phyloP scores from a whole-genome alignment of 306 rosid species.

The Lupinus albus region DNA sequence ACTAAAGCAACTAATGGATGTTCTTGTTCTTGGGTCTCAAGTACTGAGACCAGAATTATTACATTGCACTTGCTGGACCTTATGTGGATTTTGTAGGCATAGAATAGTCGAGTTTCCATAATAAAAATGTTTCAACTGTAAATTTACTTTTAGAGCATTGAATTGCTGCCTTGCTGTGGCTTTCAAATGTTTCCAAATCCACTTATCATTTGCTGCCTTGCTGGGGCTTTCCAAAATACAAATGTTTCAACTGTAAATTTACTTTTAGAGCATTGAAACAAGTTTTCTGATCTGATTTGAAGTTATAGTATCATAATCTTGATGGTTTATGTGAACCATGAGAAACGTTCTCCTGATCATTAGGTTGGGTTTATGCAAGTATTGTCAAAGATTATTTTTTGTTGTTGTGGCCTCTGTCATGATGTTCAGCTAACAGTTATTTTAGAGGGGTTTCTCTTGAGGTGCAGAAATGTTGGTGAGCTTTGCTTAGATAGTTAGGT shows the following conservation, averaged over 20 bases:
- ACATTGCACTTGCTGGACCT: not conserved
- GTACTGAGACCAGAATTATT: not conserved
- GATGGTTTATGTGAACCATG: conserved; percentile 3
- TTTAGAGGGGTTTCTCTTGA: conserved; percentile 8
- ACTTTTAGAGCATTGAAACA: conserved; percentile 1
- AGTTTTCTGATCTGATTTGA: conserved; percentile 2
- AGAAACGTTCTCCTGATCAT: not conserved
- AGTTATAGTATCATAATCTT: conserved; percentile 8
- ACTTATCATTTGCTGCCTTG: too few species aligned
- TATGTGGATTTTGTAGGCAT: not conserved
- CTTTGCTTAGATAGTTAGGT: not conserved
- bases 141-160: not conserved
- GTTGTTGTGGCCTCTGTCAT: conserved; percentile 8
- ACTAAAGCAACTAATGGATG: conserved; percentile 9
- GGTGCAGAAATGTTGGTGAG: not conserved
- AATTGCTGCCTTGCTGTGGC: too few species aligned
- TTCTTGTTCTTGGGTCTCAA: conserved; percentile 19
- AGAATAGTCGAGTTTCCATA: conserved; percentile 11
- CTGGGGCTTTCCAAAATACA: conserved; percentile 12
- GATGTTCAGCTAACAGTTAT: conserved; percentile 6
- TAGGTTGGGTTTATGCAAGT: not conserved
- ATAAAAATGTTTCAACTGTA: conserved; percentile 4
- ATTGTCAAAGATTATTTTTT: not conserved
- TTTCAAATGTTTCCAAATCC: too few species aligned
- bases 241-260: not conserved